Base-by-base conservation (phyloP, 805 yeast species). In the Torulaspora gathmanii region DNA sequence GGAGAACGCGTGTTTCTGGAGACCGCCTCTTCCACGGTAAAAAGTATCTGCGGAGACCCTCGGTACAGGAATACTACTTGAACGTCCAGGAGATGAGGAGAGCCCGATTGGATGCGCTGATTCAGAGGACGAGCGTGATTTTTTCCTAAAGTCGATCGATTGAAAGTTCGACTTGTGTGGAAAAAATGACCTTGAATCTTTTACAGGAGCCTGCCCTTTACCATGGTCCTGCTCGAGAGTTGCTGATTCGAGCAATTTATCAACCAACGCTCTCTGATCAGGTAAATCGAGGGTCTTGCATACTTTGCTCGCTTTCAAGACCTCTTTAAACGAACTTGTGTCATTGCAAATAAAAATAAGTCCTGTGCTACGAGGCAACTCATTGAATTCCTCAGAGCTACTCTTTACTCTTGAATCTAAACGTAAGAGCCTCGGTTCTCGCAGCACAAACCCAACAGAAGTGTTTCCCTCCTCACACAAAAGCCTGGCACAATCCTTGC, bases 401-500 rank as follows among this genome's bases (percentile, higher is more conserved):
- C 16, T 31, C 31, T 40, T 45, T 13, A 40, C 26, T 33, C 42
- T 41, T 19, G 37, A 41, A 15, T 38, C 45, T 25, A 52, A 40
- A 31, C 37, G 37, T 4, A 53, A 28, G 16, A 27, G 26, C 28
- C 54, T 43, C 6, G 47, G 25, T 7, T 45, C 39, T 15, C 36
- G 50, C 25, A 61, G 44, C 2, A 46, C 19, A 16, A 58, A 30
- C 16, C 54, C 64, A 31, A 61, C 44, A 16, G 39, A 41, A 7
- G 48, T 29, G 29, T 40, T 43, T 3, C 39, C 38, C 22, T 46
- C 22, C 39, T 58, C 63, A 31, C 58, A 49, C 10, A 47, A 22
- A 10, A 54, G 28, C 26, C 16, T 27, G 22, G 52, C 44, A 37
- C 63, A 56, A 27, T 58, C 62, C n/a, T 28, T 26, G 20, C 37